phyloP scores from a whole-genome alignment of 768 basidiomycete species.

The Leucocoprinus sp. region DNA sequence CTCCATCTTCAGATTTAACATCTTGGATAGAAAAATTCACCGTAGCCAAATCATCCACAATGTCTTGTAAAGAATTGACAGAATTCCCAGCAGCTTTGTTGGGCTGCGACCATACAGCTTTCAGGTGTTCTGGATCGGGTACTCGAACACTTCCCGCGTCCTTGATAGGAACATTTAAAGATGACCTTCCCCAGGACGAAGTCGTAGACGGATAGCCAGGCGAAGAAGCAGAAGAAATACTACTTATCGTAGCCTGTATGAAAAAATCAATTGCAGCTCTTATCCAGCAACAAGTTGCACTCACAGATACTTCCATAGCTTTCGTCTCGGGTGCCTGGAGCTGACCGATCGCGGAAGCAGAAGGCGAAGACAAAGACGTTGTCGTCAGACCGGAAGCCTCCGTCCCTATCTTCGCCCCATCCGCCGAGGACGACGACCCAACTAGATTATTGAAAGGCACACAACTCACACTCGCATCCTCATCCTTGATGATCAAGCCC shows the following conservation, averaged over 20 bases:
- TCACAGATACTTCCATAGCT: slow-evolving; percentile 46
- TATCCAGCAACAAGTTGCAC: slow-evolving; percentile 18
- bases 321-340: slow-evolving; percentile 37
- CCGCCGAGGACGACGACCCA: neutral
- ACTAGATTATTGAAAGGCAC: neutral
- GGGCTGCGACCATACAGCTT: slow-evolving; percentile 77
- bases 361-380: neutral
- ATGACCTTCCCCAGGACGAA: slow-evolving; percentile 48
- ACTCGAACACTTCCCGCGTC: slow-evolving; percentile 53
- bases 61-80: slow-evolving; percentile 77
- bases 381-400: too few species aligned
- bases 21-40: slow-evolving; percentile 79
- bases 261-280: neutral
- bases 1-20: slow-evolving; percentile 80
- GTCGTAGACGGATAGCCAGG: slow-evolving; percentile 23
- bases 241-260: slow-evolving; percentile 33
- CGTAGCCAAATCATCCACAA: slow-evolving; percentile 73
- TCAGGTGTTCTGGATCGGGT: slow-evolving; percentile 79
- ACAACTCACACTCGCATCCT: neutral
- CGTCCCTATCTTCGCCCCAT: neutral
- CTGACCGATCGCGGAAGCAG: slow-evolving; percentile 7
- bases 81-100: slow-evolving; percentile 58
- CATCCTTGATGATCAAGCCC: neutral
- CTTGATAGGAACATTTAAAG: slow-evolving; percentile 50
- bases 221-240: slow-evolving; percentile 31